phyloP scores from a whole-genome alignment of 106 monocot species.

The Dendrobium huoshanense region DNA sequence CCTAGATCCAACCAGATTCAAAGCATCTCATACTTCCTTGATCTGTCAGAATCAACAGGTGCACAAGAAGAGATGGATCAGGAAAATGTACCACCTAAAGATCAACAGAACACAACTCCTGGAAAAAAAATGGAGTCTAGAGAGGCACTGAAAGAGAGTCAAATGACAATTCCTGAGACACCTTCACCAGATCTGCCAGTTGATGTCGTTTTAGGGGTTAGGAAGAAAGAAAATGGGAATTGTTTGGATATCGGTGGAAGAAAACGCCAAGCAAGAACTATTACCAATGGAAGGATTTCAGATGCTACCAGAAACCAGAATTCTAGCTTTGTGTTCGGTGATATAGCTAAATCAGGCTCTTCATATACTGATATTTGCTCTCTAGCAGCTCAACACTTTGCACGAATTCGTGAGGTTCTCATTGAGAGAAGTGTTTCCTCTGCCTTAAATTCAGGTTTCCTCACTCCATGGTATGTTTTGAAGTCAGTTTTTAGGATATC shows the following conservation, averaged over 20 bases:
- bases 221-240: conserved; percentile 67
- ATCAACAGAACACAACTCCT: conserved; percentile 63
- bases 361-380: conserved; percentile 83
- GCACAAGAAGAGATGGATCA: conserved; percentile 42
- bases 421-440: conserved; percentile 87
- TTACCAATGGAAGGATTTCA: conserved; percentile 24
- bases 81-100: conserved; percentile 78
- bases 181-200: conserved; percentile 85
- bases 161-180: conserved; percentile 93
- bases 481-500: background rate
- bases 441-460: conserved; percentile 83
- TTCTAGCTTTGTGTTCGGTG: conserved; percentile 3
- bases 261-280: conserved; percentile 75
- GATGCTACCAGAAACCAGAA: conserved; percentile 34
- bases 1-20: conserved; percentile 32
- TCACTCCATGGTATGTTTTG: conserved; percentile 78
- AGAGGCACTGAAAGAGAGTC: conserved; percentile 70
- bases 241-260: conserved; percentile 49
- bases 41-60: conserved; percentile 44
- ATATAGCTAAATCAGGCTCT: conserved; percentile 57
- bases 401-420: conserved; percentile 84
- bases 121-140: conserved; percentile 47
- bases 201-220: conserved; percentile 37
- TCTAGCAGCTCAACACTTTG: conserved; percentile 78
- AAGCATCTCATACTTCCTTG: conserved; percentile 37